These are phyloP conservation scores for Dipodascopsis tothii DNA, from an alignment of 805 yeast species.

Conservation along the genomic window DNA sequence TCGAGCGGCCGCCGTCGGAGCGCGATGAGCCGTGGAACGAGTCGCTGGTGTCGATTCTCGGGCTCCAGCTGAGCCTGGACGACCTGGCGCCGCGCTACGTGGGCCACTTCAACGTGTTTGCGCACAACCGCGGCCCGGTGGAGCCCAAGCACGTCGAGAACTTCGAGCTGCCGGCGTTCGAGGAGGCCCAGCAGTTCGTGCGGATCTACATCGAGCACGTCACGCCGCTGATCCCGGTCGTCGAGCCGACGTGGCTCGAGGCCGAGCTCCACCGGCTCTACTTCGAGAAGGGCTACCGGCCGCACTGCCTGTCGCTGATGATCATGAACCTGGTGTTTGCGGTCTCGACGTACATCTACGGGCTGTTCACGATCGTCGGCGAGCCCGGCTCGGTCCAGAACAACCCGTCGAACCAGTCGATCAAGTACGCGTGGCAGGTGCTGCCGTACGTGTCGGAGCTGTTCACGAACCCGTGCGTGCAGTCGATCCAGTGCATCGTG, in stretches of 20 bases:
- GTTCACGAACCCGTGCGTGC: slow-evolving; percentile 6
- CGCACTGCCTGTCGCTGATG: slow-evolving; percentile 8
- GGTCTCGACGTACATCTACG: slow-evolving; percentile 7
- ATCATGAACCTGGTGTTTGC: slow-evolving; percentile 21
- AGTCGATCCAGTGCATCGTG: slow-evolving; percentile 12
- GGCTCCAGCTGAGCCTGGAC: slow-evolving; percentile 10
- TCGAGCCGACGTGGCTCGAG: slow-evolving; percentile 10
- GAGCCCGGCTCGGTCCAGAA: no score
- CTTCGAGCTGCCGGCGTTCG: slow-evolving; percentile 16
- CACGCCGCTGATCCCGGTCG: slow-evolving; percentile 15
- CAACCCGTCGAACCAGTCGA: no score
- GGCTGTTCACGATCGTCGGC: no score
- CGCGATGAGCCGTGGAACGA: neutral
- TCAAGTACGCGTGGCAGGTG: neutral
- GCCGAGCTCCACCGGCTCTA: slow-evolving; percentile 8
- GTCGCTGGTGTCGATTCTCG: slow-evolving; percentile 3
- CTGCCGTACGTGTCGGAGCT: slow-evolving; percentile 12
- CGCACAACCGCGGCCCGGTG: no score
- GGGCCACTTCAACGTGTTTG: slow-evolving; percentile 10
- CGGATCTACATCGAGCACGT: slow-evolving; percentile 10
- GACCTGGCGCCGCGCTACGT: slow-evolving; percentile 14
- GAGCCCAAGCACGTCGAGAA: neutral
- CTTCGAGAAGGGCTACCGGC: slow-evolving; percentile 8
- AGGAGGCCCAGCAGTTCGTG: slow-evolving; percentile 15
- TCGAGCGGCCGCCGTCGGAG: no score